A percentile compares a stretch with the other conserved stretches of the same genome.
These are phyloP conservation scores for Mrakia gelida DNA, from an alignment of 768 basidiomycete species.

Conservation along the genomic window DNA sequence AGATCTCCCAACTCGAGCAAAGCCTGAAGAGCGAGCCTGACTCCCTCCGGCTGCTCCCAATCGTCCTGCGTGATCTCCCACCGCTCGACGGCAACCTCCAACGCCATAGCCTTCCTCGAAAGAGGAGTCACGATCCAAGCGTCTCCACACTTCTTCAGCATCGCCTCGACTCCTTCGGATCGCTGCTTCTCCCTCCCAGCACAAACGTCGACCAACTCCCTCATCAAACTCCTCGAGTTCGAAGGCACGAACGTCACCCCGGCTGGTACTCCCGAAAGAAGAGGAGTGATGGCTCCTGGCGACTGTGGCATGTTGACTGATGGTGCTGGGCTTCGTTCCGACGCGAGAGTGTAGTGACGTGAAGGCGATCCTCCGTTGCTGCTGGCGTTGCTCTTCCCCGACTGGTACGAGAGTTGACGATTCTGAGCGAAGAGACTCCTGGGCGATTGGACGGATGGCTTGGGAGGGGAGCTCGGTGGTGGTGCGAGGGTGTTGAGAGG, in stretches of 20 bases:
- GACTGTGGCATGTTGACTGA: not conserved
- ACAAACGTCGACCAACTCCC: not conserved
- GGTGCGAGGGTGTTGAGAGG: not conserved
- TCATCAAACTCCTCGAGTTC: not conserved
- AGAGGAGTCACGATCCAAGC: not conserved
- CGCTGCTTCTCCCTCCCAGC: not conserved
- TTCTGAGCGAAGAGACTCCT: not conserved
- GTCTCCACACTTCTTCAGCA: not conserved
- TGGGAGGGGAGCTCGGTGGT: not conserved
- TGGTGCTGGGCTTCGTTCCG: not conserved
- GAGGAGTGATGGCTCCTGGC: not conserved
- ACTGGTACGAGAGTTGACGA: not conserved
- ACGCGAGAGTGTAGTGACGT: not conserved
- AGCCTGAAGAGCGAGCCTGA: not conserved
- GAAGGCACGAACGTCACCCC: not conserved
- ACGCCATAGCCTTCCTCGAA: not conserved
- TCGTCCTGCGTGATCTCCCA: not conserved
- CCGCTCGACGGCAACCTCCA: not conserved
- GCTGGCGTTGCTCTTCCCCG: not conserved
- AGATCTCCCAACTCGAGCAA: not conserved
- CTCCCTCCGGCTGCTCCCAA: constrained; percentile 1
- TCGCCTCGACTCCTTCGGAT: not conserved
- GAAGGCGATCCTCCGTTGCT: not conserved
- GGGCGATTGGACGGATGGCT: not conserved
- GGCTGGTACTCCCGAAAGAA: not conserved